Evolutionary conservation across 192 early-diverging fungal genomes (phyloP), one percentile per base, ranked within the genome.

Genomic region (Gamsiella multidivaricata): DNA sequence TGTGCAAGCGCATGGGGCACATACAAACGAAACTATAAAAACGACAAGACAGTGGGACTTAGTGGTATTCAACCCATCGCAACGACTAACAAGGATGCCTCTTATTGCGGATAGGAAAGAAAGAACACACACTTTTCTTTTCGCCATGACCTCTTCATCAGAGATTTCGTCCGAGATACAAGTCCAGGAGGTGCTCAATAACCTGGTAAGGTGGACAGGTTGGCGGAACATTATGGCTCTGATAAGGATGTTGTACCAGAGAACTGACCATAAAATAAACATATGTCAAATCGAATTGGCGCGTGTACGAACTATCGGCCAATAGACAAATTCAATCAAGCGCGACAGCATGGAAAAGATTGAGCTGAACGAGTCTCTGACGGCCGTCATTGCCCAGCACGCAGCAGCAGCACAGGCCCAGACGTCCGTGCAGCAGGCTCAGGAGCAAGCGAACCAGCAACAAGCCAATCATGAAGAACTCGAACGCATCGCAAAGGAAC

Each of bases 181-280:
- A 37, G 62, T 73, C 43, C 70, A 73, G 37, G 70, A 65, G 26
- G 62, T 73, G 31, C 20, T 73, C 37, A 73, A 73, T 22, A 73
- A 58, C 49, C 39, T 73, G 45, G 70, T 73, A 42, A 52, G 70
- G n/a, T 34, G 53, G 52, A 32, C 5, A 14, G 52, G 28, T 4
- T 3, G 52, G 22, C 1, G 32, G 2, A 12, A 14, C 8, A 14
- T 7, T 10, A 41, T 41, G n/a, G n/a, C 45, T 46, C 17, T 46
- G 22, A 34, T 33, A 32, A 43, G 50, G 4, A 11, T 28, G 15
- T 15, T 12, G 8, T 23, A 22, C 10, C 25, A 42, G 14, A 18
- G 2, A 15, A 17, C 6, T 45, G 57, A 20, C 36, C n/a, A 11
- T 23, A 23, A 43, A 5, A 41, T 45, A 37, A 20, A 25, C 37